phyloP scores from a whole-genome alignment of 1,284 basidiomycete genomes.

The Ustilago cynodontis region DNA sequence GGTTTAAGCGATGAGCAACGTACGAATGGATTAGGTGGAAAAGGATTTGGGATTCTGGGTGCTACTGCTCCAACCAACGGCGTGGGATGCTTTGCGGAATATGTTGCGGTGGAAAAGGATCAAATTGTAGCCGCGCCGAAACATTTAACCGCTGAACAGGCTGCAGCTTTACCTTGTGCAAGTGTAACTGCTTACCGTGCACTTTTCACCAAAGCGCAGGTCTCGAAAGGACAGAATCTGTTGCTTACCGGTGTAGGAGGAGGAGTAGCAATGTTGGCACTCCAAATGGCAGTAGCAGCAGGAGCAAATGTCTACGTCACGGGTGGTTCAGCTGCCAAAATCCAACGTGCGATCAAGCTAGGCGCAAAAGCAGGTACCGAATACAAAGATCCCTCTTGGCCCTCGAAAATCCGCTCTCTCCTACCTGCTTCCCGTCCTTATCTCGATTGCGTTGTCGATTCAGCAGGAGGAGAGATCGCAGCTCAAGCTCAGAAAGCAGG shows the following conservation, averaged over 20 bases:
- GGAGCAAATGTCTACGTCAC: slow-evolving; percentile 88
- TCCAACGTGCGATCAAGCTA: slow-evolving; percentile 77
- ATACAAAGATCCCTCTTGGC: slow-evolving; percentile 82
- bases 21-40: slow-evolving; percentile 43
- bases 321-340: slow-evolving; percentile 79
- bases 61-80: slow-evolving; percentile 53
- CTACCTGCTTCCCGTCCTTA: slow-evolving; percentile 72
- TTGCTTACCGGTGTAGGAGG: slow-evolving; percentile 76
- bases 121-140: slow-evolving; percentile 78
- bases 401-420: slow-evolving; percentile 74
- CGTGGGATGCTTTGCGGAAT: slow-evolving; percentile 81
- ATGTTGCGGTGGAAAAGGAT: slow-evolving; percentile 79
- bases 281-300: slow-evolving; percentile 81
- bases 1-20: slow-evolving; percentile 45
- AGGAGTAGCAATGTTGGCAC: slow-evolving; percentile 82
- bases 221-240: slow-evolving; percentile 78
- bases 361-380: slow-evolving; percentile 84
- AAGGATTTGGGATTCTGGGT: slow-evolving; percentile 65
- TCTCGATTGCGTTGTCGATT: slow-evolving; percentile 83
- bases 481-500: slow-evolving; percentile 74
- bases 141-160: slow-evolving; percentile 79
- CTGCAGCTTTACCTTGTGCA: slow-evolving; percentile 81
- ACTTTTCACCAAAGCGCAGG: slow-evolving; percentile 77
- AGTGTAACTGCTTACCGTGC: slow-evolving; percentile 88
- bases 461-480: slow-evolving; percentile 82